These are phyloP conservation scores for Euryodendron excelsum DNA, from an alignment of 148 eudicot genomes.

Conservation along the genomic window DNA sequence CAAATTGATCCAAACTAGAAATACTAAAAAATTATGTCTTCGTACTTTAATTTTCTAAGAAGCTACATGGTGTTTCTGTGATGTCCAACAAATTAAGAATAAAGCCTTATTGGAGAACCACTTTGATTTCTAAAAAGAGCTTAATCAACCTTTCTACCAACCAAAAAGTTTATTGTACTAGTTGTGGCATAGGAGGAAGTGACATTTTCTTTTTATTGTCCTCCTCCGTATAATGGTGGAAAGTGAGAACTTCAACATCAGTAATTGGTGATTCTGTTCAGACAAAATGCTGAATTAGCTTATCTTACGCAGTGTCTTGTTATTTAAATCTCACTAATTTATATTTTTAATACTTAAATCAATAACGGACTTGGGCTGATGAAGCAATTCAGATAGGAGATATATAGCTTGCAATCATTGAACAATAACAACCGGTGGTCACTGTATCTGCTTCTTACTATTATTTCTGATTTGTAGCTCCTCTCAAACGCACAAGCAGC, in stretches of 20 bases:
- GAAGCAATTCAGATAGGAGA: background rate
- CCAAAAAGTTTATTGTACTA: background rate
- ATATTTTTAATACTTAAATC: background rate
- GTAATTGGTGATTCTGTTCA: background rate
- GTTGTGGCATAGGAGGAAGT: background rate
- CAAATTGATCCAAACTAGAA: background rate
- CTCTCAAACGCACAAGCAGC: slow-evolving; percentile 76
- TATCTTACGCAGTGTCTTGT: background rate
- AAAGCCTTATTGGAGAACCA: background rate
- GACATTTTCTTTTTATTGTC: background rate
- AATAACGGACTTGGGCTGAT: slow-evolving; percentile 1
- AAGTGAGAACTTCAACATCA: background rate
- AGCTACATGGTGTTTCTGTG: background rate
- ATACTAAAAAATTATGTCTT: background rate
- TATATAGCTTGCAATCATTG: background rate
- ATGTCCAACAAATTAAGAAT: background rate
- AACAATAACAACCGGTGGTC: background rate
- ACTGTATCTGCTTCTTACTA: background rate
- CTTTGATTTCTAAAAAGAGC: background rate
- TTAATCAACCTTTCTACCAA: background rate
- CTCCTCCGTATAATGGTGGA: background rate
- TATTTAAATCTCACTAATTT: background rate
- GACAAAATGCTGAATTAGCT: background rate
- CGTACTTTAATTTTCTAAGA: background rate
- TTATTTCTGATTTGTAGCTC: slow-evolving; percentile 41